phyloP scores from a whole-genome alignment of 352 stramenopile genomes.

The Phytopythium aichiense region DNA sequence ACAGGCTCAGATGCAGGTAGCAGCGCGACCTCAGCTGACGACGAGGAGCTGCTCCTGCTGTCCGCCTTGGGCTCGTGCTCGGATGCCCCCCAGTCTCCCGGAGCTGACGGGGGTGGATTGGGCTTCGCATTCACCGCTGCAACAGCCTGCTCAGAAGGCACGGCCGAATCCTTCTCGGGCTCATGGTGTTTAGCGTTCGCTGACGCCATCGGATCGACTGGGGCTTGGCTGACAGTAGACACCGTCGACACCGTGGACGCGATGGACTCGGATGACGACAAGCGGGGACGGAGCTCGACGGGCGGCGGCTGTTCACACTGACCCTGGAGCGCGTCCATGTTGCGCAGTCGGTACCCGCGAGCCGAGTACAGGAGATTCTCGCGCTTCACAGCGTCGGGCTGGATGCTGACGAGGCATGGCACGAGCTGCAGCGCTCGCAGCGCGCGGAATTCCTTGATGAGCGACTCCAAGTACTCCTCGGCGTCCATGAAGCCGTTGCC shows the following conservation, averaged over 20 bases:
- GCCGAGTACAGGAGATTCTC: constrained; percentile 45
- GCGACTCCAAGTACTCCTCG: constrained; percentile 57
- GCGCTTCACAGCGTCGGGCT: constrained; percentile 58
- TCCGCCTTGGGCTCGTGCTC: not conserved
- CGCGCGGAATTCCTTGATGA: constrained; percentile 51
- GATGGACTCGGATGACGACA: constrained; percentile 1
- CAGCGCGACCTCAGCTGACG: not conserved
- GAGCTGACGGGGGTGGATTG: not conserved
- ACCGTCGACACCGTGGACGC: constrained; percentile 4
- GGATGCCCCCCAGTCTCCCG: not conserved
- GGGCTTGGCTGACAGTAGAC: not conserved
- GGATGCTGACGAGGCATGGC: constrained; percentile 59
- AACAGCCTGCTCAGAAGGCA: not conserved
- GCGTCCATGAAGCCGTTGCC: constrained; percentile 81
- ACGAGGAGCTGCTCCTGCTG: not conserved
- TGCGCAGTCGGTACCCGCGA: constrained; percentile 43
- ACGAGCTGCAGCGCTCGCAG: constrained; percentile 60
- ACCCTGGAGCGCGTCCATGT: constrained; percentile 31
- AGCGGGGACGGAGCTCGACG: not conserved
- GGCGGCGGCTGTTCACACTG: constrained; percentile 13
- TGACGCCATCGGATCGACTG: not conserved
- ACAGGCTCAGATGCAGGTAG: not conserved
- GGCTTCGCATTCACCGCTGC: not conserved
- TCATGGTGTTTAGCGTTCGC: not conserved
- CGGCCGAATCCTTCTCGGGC: not conserved